Base-by-base conservation (phyloP, 2,329 filamentous ascomycete species). In the Cercospora beticola region DNA sequence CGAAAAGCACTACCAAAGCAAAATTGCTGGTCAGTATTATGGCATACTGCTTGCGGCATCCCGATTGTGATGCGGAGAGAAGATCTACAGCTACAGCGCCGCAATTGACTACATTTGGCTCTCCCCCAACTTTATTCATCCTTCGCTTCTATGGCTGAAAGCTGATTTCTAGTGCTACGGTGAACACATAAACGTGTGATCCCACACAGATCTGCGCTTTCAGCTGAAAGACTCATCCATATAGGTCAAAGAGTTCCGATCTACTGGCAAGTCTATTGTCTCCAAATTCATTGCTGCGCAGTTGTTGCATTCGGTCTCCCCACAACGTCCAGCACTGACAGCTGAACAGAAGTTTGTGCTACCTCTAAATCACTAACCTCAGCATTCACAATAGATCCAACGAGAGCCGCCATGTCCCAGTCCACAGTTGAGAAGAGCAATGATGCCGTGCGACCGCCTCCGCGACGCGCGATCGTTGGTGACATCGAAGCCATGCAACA, bases 401-500 rank as follows among this genome's bases (percentile, higher is more conserved):
- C 12, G 49, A 54, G 49, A 2, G 21, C 21, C 21, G 2, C 6
- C 18, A 54, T 54, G 49, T 16, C 23, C 26, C 21, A 7, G 1
- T 28, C 49, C 10, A 54, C 23, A 26, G 8, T 4, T 8, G 49
- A 28, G 23, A 54, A 28, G 23, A 28, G 1, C 49, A 5, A 54
- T 28, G 49, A 28, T 28, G 49, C 3, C 9, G n/a, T 28, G 5
- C 36, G 16, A 62, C 60, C 33, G 7, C 64, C 64, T 14, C 59
- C 65, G 16, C 46, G 65, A 12, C 59, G 65, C 8, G 28, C 60
- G 18, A 28, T 63, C 12, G 65, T 67, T 10, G 68, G 68, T 33
- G 62, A 65, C 54, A 58, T 68, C 36, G 59, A 64, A n/a, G 62
- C 61, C 33, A 43, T 69, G 12, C 30, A 65, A 30, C 49, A 36